A percentile compares a stretch with the other conserved stretches of the same genome.
These are phyloP conservation scores for Scytalidium sp. DNA, from an alignment of 2,329 filamentous ascomycete species.

Conservation along the genomic window DNA sequence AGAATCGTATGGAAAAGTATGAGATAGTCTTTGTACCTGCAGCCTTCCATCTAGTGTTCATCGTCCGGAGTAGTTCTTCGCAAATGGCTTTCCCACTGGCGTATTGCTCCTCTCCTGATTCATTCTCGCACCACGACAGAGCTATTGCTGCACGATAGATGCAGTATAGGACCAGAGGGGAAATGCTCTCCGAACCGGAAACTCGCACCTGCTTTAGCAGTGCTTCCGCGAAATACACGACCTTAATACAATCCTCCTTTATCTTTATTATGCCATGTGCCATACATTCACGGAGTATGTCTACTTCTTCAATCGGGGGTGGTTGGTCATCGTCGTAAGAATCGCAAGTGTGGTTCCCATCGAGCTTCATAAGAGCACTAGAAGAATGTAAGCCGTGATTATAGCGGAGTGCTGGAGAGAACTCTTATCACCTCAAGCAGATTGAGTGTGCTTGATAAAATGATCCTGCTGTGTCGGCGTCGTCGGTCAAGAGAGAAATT, in stretches of 20 bases:
- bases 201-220: background rate
- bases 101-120: conserved; percentile 6
- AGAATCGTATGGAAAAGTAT: background rate
- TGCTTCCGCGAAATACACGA: background rate
- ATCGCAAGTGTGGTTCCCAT: background rate
- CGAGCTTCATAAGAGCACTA: background rate
- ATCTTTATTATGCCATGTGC: background rate
- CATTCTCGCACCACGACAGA: conserved; percentile 4
- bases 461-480: conserved; percentile 9
- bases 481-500: background rate
- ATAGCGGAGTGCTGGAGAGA: background rate
- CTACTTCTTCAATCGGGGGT: background rate
- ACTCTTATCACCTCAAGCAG: conserved; percentile 10
- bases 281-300: background rate
- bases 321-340: background rate
- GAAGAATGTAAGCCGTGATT: background rate
- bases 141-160: conserved; percentile 9
- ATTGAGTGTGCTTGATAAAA: conserved; percentile 13
- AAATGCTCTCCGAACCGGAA: conserved; percentile 7
- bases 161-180: conserved; percentile 9
- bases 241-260: background rate
- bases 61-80: conserved; percentile 4
- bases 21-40: conserved; percentile 2
- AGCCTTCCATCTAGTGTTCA: conserved; percentile 14
- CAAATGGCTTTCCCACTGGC: conserved; percentile 1